Conservation (phyloP, 129 eudicot species). For the Helianthus tuberosus region DNA sequence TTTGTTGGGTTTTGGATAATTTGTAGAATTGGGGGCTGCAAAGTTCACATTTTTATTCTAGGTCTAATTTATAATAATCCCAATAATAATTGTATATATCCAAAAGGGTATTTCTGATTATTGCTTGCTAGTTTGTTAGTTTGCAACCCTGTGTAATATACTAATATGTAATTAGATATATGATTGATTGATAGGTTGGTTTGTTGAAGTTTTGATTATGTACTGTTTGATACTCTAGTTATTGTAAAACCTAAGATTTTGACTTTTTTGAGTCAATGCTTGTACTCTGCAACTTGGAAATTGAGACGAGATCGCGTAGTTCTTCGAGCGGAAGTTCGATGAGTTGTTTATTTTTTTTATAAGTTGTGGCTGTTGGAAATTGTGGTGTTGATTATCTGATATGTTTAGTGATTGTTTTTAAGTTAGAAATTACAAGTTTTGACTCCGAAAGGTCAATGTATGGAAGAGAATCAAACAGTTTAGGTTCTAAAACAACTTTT, state of each 20-base stretch:
- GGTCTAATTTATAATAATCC: neutral
- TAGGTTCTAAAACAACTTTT: neutral
- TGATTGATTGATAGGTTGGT: neutral
- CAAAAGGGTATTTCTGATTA: neutral
- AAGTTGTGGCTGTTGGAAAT: neutral
- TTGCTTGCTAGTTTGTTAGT: neutral
- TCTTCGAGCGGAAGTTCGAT: neutral
- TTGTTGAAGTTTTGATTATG: neutral
- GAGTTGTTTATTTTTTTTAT: neutral
- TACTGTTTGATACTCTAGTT: neutral
- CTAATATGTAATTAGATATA: neutral
- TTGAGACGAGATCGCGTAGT: neutral
- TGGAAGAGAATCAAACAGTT: neutral
- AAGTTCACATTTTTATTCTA: neutral
- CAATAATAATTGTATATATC: neutral
- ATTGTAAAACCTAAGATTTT: neutral
- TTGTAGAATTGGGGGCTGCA: neutral
- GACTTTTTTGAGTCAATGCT: neutral
- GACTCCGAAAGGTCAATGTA: neutral
- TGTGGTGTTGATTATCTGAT: slow-evolving; percentile 2
- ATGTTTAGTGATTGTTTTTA: neutral
- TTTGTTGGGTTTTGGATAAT: neutral
- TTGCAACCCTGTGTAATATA: neutral
- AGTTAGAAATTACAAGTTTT: neutral
- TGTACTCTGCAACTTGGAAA: slow-evolving; percentile 9